Base-by-base conservation (phyloP, 805 yeast species). In the Phaffomyces opuntiae region DNA sequence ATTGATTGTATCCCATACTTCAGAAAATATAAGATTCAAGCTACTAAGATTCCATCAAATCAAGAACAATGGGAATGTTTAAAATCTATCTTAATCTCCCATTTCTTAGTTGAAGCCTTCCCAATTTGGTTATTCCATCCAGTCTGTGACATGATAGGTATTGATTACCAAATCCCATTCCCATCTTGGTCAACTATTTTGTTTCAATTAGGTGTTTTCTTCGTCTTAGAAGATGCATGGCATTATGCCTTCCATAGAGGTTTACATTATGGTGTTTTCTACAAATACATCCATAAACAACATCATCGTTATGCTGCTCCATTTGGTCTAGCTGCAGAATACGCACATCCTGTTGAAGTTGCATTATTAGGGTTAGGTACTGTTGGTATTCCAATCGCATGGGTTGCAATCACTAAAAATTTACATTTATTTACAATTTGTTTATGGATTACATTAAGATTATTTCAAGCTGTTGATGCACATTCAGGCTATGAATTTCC, bases 401-500 rank as follows among this genome's bases (percentile, higher is more conserved):
- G 87, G 75, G 88, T 88, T 53, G 77, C 77, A 63, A 68, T 83
- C 62, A 78, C 91, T 40, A 75, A 81, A 48, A 69, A 81, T 62
- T 74, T 90, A 63, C 98, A 90, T 64, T 70, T 91, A 56, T 81
- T 87, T 68, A 90, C 97, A 21, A 78, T 89, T 49, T 81, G 87
- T 61, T 53, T 81, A 45, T 90, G 97, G 97, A 83, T 90, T 57
- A 74, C 85, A 7, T 67, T 87, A 59, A 80, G 97, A 67, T 78
- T 90, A 54, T 81, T 83, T 72, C 98, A 90, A 75, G 98, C 98
- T 27, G 90, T 90, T 49, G 98, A 90, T 64, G 83, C 96, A 19
- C 98, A 90, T 67, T 88, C 96, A 12, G 98, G 97, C 48, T 91
- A 90, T 68, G 97, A 90, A 63, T 90, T 90, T 79, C 97, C 98